These are phyloP conservation scores for Asclepias syriaca DNA, from an alignment of 257 asterid species.

Conservation along the genomic window DNA sequence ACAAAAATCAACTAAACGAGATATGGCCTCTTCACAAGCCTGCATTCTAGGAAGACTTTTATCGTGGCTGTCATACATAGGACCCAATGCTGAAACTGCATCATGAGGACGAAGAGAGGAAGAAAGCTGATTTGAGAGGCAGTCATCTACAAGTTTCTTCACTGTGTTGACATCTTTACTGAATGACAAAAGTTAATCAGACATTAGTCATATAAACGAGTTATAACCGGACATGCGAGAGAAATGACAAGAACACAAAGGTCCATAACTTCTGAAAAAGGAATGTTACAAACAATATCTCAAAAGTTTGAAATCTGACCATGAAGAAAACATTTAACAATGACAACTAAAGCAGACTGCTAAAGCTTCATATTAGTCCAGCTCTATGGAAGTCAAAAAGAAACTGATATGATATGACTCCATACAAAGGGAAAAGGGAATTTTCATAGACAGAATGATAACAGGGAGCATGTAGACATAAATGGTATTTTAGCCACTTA, in stretches of 20 bases:
- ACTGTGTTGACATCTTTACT: slow-evolving; percentile 92
- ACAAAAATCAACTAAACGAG: slow-evolving; percentile 66
- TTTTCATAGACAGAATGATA: neutral
- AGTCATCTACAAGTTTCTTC: slow-evolving; percentile 90
- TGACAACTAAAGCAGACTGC: neutral
- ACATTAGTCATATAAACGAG: neutral
- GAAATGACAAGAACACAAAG: neutral
- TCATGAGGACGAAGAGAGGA: slow-evolving; percentile 97
- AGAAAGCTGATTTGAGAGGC: slow-evolving; percentile 62
- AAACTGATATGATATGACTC: neutral
- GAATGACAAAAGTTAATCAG: slow-evolving; percentile 25
- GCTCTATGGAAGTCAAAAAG: neutral
- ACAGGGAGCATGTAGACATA: neutral
- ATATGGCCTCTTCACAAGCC: slow-evolving; percentile 59
- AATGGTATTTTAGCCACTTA: neutral
- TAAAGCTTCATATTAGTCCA: neutral
- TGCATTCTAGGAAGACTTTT: slow-evolving; percentile 80
- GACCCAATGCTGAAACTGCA: slow-evolving; percentile 97
- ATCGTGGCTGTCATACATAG: slow-evolving; percentile 88
- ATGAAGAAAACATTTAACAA: neutral
- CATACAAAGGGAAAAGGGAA: neutral
- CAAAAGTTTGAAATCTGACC: neutral
- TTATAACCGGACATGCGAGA: neutral
- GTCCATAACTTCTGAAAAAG: neutral
- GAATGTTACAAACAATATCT: neutral